phyloP scores from a whole-genome alignment of 2,329 filamentous ascomycete genomes.

The Ustulina deusta region DNA sequence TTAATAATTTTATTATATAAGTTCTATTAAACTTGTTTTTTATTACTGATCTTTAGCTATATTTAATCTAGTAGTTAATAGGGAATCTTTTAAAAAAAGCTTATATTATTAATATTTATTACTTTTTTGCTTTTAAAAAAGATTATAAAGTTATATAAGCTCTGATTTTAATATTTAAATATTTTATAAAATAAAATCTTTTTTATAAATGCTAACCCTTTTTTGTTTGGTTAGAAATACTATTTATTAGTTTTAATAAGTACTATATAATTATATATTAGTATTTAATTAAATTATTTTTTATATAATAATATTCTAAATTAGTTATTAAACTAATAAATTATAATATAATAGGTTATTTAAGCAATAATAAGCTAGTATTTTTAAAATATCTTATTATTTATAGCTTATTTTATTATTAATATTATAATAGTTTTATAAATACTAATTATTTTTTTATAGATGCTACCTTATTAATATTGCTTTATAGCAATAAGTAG shows the following conservation, averaged over 20 bases:
- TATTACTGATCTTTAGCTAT: neutral
- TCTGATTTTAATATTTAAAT: neutral
- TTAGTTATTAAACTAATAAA: too few species aligned
- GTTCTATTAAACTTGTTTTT: neutral
- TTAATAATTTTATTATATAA: too few species aligned
- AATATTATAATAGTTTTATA: neutral
- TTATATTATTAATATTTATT: neutral
- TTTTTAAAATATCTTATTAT: too few species aligned
- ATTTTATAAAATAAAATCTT: too few species aligned
- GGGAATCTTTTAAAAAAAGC: neutral
- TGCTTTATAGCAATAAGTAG: neutral
- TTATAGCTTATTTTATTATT: neutral
- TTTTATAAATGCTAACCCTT: neutral
- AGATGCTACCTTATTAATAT: neutral
- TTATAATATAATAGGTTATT: neutral
- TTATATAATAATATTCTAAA: conserved; percentile 1
- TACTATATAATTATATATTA: neutral
- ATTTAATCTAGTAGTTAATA: neutral
- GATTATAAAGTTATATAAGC: too few species aligned
- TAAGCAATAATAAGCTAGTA: neutral
- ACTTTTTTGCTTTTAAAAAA: neutral
- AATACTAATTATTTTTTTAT: neutral
- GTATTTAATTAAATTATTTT: neutral
- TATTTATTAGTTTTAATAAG: neutral
- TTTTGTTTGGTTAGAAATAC: neutral